Base-by-base conservation (phyloP, 2,329 filamentous ascomycete genomes). In the Mycosphaerella arachidis region DNA sequence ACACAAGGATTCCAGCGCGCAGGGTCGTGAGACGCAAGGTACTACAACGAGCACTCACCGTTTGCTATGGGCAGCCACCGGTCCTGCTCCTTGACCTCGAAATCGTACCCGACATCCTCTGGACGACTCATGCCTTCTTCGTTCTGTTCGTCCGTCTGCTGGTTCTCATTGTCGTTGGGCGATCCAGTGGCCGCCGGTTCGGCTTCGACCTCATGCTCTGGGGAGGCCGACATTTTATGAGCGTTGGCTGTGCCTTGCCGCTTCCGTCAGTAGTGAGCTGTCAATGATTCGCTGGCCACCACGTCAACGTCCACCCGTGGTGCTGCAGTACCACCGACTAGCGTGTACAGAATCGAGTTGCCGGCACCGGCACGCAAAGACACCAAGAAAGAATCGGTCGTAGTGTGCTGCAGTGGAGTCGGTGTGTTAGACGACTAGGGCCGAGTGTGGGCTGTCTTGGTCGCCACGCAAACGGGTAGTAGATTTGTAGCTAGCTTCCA, bases 61-160 rank as follows among this genome's bases (percentile, higher is more conserved):
- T 99, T 99, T 81, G 94, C 94, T 85, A 99, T 99, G 76, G 94
- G 94, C 77, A 99, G 86, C 94, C 94, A 99, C 84, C 94, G 84
- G 80, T 99, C 94, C 80, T 99, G 94, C 80, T 99, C 94, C 84
- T 97, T 97, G 79, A 97, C 93, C 81, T 97, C 93, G 77, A 97
- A 96, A 81, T 97, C 93, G 79, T 91, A 91, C 78, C 82, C 86
- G 78, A 89, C 83, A 56, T 72, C 70, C 63, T 71, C 68, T 43
- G 64, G 60, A 33, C 68, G 64, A 62, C 63, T 71, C 67, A 69
- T 70, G 29, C 67, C 66, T 48, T 59, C 62, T 55, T 68, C 66
- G 82, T 81, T 91, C 88, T 86, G 86, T 81, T 90, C 88, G 80
- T 84, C 81, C 77, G 92, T 90, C 81, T 81, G 81, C 73, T 95